Base-by-base conservation (phyloP, 1,139 yeast genomes). In the Saccharomyces pastorianus region DNA sequence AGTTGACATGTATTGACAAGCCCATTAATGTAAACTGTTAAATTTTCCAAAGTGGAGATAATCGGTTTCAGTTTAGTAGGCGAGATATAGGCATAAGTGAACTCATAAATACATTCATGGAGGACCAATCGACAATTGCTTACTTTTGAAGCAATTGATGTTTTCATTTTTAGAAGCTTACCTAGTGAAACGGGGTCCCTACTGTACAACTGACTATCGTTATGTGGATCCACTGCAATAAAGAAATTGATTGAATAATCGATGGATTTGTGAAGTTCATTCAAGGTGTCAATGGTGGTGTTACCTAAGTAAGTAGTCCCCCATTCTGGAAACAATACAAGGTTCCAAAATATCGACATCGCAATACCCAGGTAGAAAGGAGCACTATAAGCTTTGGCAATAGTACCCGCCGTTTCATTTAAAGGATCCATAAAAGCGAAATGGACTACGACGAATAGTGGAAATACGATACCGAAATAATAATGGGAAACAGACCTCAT, bases 241-340 rank as follows among this genome's bases (percentile, higher is more conserved):
- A 77, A 78, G 56, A 72, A 76, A n/a, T 67, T 66, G 4, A 75
- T 69, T 0, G 80, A 64, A 5, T 69, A 64, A 49, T 72, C 72
- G 6, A 77, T 57, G 27, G 76, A 70, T 14, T 53, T 56, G 29
- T 76, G 78, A 7, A 77, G 58, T 52, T 73, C 75, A 54, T 74
- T 72, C 20, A 77, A 53, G 0, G 75, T 66, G 28, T 70, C 71
- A 1, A 76, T 63, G 6, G 76, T 70, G 1, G 78, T 68, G 46
- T 70, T 71, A 34, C 82, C 82, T 9, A 78, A 61, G 58, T 74
- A 76, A 0, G 79, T 72, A 20, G 80, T 73, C 8, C 82, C 82
- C 64, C 77, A 76, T 56, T 78, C 82, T 0, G 82, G 82, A 57
- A 76, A 77, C 9, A 78, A 56, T 1, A 67, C 48, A 48, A 78